A percentile compares a stretch with the other conserved stretches of the same genome.
Conservation (phyloP, 2,329 filamentous ascomycete species). For the Nemania sp. region DNA sequence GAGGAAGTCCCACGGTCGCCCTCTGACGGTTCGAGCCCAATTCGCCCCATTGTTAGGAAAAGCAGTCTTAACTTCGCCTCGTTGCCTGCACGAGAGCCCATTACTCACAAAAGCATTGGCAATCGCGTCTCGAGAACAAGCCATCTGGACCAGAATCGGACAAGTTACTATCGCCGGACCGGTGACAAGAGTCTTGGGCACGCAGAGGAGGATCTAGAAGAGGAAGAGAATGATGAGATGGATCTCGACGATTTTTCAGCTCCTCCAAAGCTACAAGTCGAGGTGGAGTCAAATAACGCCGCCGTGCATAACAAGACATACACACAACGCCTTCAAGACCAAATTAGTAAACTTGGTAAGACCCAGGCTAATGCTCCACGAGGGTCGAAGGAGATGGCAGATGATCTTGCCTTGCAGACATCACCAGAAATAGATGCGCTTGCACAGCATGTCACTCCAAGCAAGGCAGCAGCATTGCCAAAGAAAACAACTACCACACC, state of each 20-base stretch:
- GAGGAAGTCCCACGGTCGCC: slow-evolving; percentile 51
- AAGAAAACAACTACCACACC: slow-evolving; percentile 49
- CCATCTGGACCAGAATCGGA: slow-evolving; percentile 72
- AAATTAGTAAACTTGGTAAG: slow-evolving; percentile 75
- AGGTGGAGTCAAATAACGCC: slow-evolving; percentile 52
- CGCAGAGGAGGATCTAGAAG: slow-evolving; percentile 43
- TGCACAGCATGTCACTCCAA: slow-evolving; percentile 39
- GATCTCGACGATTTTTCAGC: slow-evolving; percentile 53
- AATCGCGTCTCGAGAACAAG: slow-evolving; percentile 74
- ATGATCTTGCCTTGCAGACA: slow-evolving; percentile 42
- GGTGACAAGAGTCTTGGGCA: slow-evolving; percentile 72
- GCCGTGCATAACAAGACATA: slow-evolving; percentile 80
- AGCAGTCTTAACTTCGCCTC: slow-evolving; percentile 95
- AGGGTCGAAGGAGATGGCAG: slow-evolving; percentile 53
- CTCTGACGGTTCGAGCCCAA: slow-evolving; percentile 73
- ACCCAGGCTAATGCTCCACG: slow-evolving; percentile 53
- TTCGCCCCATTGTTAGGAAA: slow-evolving; percentile 79
- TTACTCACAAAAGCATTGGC: slow-evolving; percentile 84
- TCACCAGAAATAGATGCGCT: slow-evolving; percentile 27
- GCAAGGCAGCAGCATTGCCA: slow-evolving; percentile 45
- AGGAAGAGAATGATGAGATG: slow-evolving; percentile 49
- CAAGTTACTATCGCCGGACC: slow-evolving; percentile 74
- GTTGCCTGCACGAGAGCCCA: slow-evolving; percentile 84
- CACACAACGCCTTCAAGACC: slow-evolving; percentile 90
- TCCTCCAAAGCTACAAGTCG: slow-evolving; percentile 49